A percentile compares a stretch with the other conserved stretches of the same genome.
These are phyloP conservation scores for Daedalea quercina DNA, from an alignment of 768 basidiomycete species.

Conservation along the genomic window DNA sequence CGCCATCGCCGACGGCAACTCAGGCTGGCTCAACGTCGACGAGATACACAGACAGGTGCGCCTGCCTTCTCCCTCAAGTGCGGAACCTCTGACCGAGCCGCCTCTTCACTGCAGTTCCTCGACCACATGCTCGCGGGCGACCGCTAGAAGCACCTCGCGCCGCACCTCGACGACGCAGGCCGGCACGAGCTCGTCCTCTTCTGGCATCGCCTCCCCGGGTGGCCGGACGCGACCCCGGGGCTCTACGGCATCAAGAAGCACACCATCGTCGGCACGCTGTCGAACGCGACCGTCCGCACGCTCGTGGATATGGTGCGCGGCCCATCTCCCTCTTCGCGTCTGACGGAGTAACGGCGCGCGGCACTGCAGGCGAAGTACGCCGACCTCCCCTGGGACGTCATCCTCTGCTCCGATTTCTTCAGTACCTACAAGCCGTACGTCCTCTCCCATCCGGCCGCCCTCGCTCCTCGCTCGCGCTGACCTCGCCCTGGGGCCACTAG, in stretches of 20 bases:
- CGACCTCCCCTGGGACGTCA: constrained; percentile 54
- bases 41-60: constrained; percentile 47
- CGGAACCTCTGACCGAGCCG: background rate
- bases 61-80: background rate
- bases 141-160: constrained; percentile 45
- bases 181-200: constrained; percentile 38
- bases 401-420: constrained; percentile 57
- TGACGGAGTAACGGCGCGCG: no score
- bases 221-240: constrained; percentile 47
- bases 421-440: constrained; percentile 59
- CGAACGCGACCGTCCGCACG: constrained; percentile 58
- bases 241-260: constrained; percentile 45
- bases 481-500: background rate
- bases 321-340: background rate
- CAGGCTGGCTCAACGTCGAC: constrained; percentile 47
- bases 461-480: background rate
- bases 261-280: constrained; percentile 44
- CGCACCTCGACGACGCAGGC: constrained; percentile 35
- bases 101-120: constrained; percentile 43
- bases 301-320: constrained; percentile 54
- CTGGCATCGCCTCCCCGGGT: constrained; percentile 59
- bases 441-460: background rate
- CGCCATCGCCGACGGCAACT: constrained; percentile 35
- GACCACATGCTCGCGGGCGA: constrained; percentile 43
- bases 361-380: constrained; percentile 51